Base-by-base conservation (phyloP, 306 rosid species). In the Pyrus bretschneideri region DNA sequence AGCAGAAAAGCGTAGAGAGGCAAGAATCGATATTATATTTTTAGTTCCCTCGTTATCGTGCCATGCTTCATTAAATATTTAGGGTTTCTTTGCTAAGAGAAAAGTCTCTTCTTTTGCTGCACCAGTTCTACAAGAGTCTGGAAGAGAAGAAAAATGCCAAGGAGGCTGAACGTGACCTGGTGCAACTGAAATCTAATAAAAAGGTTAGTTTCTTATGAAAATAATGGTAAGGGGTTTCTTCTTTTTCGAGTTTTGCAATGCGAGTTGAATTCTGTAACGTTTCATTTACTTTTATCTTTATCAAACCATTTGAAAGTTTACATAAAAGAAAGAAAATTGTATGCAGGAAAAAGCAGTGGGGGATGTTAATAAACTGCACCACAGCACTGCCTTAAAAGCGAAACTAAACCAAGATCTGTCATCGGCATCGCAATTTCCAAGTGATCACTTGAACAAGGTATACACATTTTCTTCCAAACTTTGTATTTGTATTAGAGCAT, bases 1-100 rank as follows among this genome's bases (percentile, higher is more conserved):
- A 88, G 99, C 89, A 67, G 90, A 81, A 73, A 96, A 96, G 76
- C 91, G 96, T 62, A 92, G 86, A 86, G 97, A 96, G 91, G 99
- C 72, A 86, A 86, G 87, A 74, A 60, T 81, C 70, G 30, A 74
- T n/a, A 58, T 81, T 30, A 4, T 51, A 38, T 4, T 77, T 40
- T 31, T 13, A 25, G 40, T 75, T 58, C n/a, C 13, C 6, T 42
- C 44, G 29, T 60, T 33, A 18, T 35, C 8, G 12, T 60, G 57
- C 25, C 52, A 30, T 25, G 70, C 61, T 74, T 62, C 60, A 61
- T 61, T 27, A 19, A 44, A 12, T 23, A 10, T 62, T 10, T 3
- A 22, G 69, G 35, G 0, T 1, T 55, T 42, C 44, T 30, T 31
- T 25, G 23, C 52, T 46, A 13, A 15, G 60, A 30, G 23, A 49